Percentiles rank a stretch among this genome's conserved stretches.
Conservation (phyloP, 441 rosid genomes). For the Populus hybrid region DNA sequence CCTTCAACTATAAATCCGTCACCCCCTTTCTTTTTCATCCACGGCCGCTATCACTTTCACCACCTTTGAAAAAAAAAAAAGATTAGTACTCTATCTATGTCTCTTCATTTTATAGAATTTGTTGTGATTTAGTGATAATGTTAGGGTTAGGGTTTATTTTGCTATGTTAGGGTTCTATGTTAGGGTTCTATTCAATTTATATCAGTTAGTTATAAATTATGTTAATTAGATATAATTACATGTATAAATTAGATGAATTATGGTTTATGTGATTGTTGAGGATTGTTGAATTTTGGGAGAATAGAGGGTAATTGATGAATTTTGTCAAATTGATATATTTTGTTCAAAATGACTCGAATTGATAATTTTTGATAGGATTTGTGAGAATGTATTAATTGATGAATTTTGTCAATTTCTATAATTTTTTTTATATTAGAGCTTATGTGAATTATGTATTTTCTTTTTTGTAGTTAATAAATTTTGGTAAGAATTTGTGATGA, state of each 20-base stretch:
- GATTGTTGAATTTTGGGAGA: not conserved
- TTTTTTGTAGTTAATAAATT: not conserved
- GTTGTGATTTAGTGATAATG: not conserved
- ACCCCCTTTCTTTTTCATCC: not conserved
- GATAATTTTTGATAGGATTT: too few relatives aligned
- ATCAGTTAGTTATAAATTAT: not conserved
- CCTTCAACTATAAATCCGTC: not conserved
- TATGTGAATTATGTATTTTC: too few relatives aligned
- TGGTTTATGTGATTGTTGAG: not conserved
- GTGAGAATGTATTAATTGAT: not conserved
- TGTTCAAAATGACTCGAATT: too few relatives aligned
- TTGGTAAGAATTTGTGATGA: not conserved
- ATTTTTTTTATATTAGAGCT: too few relatives aligned
- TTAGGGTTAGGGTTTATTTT: not conserved
- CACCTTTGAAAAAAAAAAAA: not conserved
- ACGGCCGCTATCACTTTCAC: not conserved
- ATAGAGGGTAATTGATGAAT: too few relatives aligned
- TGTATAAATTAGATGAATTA: too few relatives aligned
- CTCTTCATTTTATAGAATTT: not conserved
- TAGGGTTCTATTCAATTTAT: too few relatives aligned
- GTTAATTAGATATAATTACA: too few relatives aligned
- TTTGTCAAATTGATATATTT: too few relatives aligned
- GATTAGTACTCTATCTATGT: too few relatives aligned
- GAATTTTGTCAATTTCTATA: not conserved
- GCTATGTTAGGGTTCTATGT: too few relatives aligned